A percentile compares a stretch with the other conserved stretches of the same genome.
These are phyloP conservation scores for Suhomyces taliae DNA, from an alignment of 1,139 yeast species.

Conservation along the genomic window DNA sequence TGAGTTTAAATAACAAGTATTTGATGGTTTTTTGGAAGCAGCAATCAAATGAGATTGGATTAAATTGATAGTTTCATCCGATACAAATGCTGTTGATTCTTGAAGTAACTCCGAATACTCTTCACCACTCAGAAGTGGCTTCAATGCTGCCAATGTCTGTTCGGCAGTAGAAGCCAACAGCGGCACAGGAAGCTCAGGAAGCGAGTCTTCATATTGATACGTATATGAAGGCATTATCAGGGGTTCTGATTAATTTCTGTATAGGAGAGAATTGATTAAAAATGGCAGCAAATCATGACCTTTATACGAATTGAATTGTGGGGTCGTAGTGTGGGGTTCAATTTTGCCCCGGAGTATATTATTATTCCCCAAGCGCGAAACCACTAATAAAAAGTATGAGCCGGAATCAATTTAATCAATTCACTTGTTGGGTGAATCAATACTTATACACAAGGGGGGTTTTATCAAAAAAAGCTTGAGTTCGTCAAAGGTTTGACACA, in stretches of 20 bases:
- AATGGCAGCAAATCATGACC: not conserved
- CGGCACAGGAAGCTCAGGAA: slow-evolving; percentile 60
- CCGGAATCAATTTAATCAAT: too few species aligned
- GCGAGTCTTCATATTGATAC: slow-evolving; percentile 23
- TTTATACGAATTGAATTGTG: slow-evolving; percentile 1
- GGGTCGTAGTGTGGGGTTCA: slow-evolving; percentile 6
- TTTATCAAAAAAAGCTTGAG: too few species aligned
- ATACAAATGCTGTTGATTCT: slow-evolving; percentile 47
- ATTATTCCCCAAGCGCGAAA: too few species aligned
- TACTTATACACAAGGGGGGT: too few species aligned
- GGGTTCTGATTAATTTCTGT: too few species aligned
- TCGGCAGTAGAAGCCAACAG: slow-evolving; percentile 42
- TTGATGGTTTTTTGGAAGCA: slow-evolving; percentile 38
- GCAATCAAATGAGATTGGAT: slow-evolving; percentile 56
- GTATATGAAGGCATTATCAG: slow-evolving; percentile 3
- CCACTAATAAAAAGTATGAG: too few species aligned
- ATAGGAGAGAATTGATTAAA: not conserved
- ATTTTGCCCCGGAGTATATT: not conserved
- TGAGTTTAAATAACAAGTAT: slow-evolving; percentile 57
- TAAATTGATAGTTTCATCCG: slow-evolving; percentile 38
- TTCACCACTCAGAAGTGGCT: slow-evolving; percentile 48
- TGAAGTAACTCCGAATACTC: slow-evolving; percentile 41
- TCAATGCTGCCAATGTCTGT: slow-evolving; percentile 48
- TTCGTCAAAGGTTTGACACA: too few species aligned
- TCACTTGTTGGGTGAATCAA: too few species aligned